Base-by-base conservation (phyloP, 257 asterid genomes). In the Paraleonurus japonicus region DNA sequence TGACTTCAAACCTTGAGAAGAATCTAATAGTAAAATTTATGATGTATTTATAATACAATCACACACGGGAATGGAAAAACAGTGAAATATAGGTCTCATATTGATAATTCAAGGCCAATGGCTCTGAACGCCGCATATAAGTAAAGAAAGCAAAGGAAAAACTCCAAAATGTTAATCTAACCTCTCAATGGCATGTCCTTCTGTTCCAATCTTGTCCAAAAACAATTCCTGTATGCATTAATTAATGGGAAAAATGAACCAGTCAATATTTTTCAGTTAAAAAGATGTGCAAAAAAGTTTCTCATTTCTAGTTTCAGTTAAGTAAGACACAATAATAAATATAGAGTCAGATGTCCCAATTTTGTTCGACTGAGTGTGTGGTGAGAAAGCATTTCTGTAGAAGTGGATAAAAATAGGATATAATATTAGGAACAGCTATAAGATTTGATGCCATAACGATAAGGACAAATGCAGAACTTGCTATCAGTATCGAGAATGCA, bases 181-280 rank as follows among this genome's bases (percentile, higher is more conserved):
- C 98, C 96, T 88, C 76, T 82, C 83, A 62, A 70, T 77, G 45
- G 76, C 81, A 72, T 67, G 74, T 63, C 81, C 89, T 16, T 79
- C 78, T 59, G 85, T 74, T 64, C 80, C 92, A 80, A 78, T 80
- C 78, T 85, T 85, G 66, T 84, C 85, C 86, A 89, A 61, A 79
- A 91, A 82, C 65, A 94, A 74, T 75, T 91, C 99, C 98, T 94
- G 96, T 26, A 72, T 60, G 75, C 66, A 70, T 61, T 53, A 70
- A 43, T 73, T 16, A 73, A 55, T 54, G 66, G 54, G 15, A 74
- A 73, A 71, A 65, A 41, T 41, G 70, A 75, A 75, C 32, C 1
- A 63, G 48, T 75, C 24, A 57, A 63, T 32, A 39, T 16, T 33
- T 58, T 24, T 50, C n/a, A n/a, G n/a, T 35, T 13, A 63, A 51